Conservation (phyloP, 345 rosid species). For the Ceriops decandra region DNA sequence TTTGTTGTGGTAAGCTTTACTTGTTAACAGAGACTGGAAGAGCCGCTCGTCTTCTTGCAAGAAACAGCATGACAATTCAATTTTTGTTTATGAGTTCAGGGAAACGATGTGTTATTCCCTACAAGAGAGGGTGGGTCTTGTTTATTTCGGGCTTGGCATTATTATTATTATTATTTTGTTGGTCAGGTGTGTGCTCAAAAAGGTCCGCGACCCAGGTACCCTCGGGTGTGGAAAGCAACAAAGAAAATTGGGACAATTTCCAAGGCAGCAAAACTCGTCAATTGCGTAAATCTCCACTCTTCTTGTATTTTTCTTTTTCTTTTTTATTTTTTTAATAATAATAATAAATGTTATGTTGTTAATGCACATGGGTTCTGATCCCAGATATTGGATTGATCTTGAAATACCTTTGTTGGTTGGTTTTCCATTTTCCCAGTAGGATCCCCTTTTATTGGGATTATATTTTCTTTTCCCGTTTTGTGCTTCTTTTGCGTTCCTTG, state of each 20-base stretch:
- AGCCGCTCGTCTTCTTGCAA: no score
- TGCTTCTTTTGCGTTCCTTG: not conserved
- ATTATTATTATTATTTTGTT: not conserved
- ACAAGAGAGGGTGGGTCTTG: no score
- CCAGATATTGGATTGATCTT: not conserved
- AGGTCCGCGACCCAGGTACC: slow-evolving; percentile 91
- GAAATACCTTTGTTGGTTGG: not conserved
- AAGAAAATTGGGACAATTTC: slow-evolving; percentile 74
- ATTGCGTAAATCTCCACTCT: slow-evolving; percentile 42
- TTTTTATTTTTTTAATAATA: no score
- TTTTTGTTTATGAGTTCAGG: no score
- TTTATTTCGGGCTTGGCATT: not conserved
- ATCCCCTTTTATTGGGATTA: not conserved
- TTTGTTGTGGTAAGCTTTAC: slow-evolving; percentile 46
- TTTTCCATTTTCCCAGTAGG: not conserved
- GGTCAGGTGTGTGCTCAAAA: slow-evolving; percentile 71
- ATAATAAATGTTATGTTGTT: no score
- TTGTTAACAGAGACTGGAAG: no score
- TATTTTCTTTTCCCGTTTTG: not conserved
- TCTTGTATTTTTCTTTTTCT: no score
- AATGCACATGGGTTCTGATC: not conserved
- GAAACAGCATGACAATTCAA: no score
- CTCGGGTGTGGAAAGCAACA: slow-evolving; percentile 84
- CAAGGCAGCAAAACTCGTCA: slow-evolving; percentile 68
- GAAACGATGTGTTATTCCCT: no score